These are phyloP conservation scores for Aspergillus cavernicola DNA, from an alignment of 495 filamentous ascomycete genomes.

Conservation along the genomic window DNA sequence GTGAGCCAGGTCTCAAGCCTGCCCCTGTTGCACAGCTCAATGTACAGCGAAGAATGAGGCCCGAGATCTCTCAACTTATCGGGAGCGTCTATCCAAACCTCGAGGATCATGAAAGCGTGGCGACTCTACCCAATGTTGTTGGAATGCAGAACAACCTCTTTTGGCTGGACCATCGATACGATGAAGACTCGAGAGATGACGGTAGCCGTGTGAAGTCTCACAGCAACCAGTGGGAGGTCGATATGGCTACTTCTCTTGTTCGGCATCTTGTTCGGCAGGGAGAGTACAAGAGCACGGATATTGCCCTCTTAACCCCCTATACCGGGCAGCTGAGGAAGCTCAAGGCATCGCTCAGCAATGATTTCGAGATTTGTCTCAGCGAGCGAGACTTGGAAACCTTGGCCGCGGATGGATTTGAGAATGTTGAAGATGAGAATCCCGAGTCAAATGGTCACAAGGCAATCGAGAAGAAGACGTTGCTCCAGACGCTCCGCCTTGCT, in stretches of 20 bases:
- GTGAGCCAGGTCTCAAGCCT: not conserved
- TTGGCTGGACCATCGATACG: conserved; percentile 68
- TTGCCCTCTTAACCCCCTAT: conserved; percentile 78
- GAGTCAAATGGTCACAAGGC: not conserved
- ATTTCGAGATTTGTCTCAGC: conserved; percentile 60
- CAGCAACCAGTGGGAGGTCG: conserved; percentile 64
- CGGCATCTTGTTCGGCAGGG: conserved; percentile 71
- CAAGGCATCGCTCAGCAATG: conserved; percentile 40
- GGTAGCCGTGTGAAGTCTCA: conserved; percentile 51
- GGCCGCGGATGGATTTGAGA: conserved; percentile 43
- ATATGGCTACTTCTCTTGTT: conserved; percentile 62
- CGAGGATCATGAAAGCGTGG: conserved; percentile 54
- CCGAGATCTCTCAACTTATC: conserved; percentile 58
- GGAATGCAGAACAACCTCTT: conserved; percentile 66
- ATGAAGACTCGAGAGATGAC: conserved; percentile 42
- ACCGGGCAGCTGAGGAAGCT: conserved; percentile 66
- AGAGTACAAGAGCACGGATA: conserved; percentile 58
- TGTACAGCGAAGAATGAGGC: conserved; percentile 72
- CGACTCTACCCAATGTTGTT: conserved; percentile 58
- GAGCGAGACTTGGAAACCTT: conserved; percentile 67
- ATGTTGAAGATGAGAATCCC: not conserved
- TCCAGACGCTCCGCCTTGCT: conserved; percentile 52
- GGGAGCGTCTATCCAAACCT: conserved; percentile 60
- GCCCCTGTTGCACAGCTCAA: conserved; percentile 48
- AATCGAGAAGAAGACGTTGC: not conserved